phyloP scores from a whole-genome alignment of 495 filamentous ascomycete species.

The Neurospora terricola region DNA sequence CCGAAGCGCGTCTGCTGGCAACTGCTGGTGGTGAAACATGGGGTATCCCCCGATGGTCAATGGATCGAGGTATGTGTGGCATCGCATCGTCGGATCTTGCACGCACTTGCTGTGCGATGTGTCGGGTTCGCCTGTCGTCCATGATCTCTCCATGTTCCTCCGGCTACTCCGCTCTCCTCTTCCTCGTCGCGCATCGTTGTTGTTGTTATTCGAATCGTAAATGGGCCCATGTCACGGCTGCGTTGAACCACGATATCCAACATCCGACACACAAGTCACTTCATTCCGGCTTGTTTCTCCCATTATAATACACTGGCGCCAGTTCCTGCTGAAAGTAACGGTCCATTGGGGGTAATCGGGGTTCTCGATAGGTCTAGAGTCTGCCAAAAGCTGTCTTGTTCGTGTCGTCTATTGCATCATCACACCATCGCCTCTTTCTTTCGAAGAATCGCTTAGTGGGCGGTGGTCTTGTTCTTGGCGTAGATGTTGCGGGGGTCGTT shows the following conservation, averaged over 20 bases:
- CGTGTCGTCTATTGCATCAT: conserved; percentile 5
- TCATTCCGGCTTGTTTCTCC: conserved; percentile 4
- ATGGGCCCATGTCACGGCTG: not conserved
- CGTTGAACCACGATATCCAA: not conserved
- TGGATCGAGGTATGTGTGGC: not conserved
- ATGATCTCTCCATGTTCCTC: not conserved
- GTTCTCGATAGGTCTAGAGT: not conserved
- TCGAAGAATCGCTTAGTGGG: conserved; percentile 18
- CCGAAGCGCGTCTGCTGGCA: conserved; percentile 22
- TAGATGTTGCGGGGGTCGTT: conserved; percentile 90
- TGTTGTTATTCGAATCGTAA: not conserved
- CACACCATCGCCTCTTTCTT: conserved; percentile 1
- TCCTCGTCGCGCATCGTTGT: not conserved
- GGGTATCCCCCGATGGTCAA: not conserved
- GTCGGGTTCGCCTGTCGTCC: not conserved
- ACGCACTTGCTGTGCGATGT: not conserved
- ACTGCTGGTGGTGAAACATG: not conserved
- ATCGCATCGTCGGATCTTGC: not conserved
- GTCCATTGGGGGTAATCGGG: not conserved
- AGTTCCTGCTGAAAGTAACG: not conserved
- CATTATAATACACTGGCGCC: conserved; percentile 25
- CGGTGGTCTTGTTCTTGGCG: conserved; percentile 42
- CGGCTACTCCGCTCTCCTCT: not conserved
- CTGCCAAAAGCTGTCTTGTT: not conserved
- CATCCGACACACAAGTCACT: not conserved